A percentile compares a stretch with the other conserved stretches of the same genome.
These are phyloP conservation scores for Blastosporella zonata DNA, from an alignment of 1,284 basidiomycete genomes.

Conservation along the genomic window DNA sequence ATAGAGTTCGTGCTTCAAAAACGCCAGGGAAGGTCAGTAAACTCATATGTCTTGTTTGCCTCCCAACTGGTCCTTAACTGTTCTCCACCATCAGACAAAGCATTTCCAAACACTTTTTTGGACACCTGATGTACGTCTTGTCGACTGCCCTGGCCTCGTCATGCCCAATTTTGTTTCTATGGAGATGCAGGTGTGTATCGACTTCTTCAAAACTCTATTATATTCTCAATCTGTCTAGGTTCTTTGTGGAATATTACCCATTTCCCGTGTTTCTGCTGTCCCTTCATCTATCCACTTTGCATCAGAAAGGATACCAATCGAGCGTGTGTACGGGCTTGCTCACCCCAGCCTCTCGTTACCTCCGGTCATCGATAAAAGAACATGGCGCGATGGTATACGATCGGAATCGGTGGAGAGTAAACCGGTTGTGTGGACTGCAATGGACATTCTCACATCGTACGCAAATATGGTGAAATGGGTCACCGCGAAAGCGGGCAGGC, in stretches of 20 bases:
- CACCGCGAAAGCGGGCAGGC: constrained; percentile 86
- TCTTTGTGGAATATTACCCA: constrained; percentile 80
- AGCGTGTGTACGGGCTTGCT: constrained; percentile 61
- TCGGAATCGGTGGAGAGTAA: constrained; percentile 28
- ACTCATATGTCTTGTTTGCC: neutral
- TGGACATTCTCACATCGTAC: constrained; percentile 77
- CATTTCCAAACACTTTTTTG: constrained; percentile 92
- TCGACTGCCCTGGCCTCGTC: constrained; percentile 85
- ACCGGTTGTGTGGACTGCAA: constrained; percentile 63
- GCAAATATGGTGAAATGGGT: constrained; percentile 78
- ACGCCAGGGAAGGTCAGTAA: constrained; percentile 82
- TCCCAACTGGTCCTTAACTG: neutral
- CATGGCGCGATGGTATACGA: constrained; percentile 60
- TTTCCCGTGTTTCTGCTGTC: constrained; percentile 81
- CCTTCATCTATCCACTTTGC: constrained; percentile 73
- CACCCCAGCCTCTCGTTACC: constrained; percentile 43
- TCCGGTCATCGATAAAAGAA: constrained; percentile 59
- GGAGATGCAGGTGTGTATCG: constrained; percentile 66
- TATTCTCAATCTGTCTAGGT: constrained; percentile 43
- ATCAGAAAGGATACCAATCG: constrained; percentile 72
- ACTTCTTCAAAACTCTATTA: constrained; percentile 16
- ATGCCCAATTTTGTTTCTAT: constrained; percentile 77
- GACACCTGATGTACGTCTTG: constrained; percentile 77
- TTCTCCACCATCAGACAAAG: constrained; percentile 61
- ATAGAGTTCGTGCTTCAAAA: constrained; percentile 80